A percentile compares a stretch with the other conserved stretches of the same genome.
Evolutionary conservation across 331 rosid genomes (phyloP).

Genomic region (Telfairia occidentalis): DNA sequence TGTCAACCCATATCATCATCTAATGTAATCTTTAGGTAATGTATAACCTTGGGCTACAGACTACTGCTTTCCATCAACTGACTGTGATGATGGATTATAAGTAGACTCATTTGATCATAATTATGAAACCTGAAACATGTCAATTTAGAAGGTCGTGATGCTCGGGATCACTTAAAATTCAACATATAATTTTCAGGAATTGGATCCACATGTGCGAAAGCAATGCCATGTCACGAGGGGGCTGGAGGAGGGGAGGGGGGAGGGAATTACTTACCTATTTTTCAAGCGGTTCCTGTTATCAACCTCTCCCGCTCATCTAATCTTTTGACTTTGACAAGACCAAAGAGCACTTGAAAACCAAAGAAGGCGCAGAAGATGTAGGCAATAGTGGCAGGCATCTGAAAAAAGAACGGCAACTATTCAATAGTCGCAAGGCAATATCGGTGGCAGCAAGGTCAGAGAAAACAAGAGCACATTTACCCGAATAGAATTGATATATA

Average conservation of each 20-base stretch:
- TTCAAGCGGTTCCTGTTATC: constrained; percentile 77
- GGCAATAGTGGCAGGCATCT: constrained; percentile 68
- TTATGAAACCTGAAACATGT: constrained; percentile 7
- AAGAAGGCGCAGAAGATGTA: constrained; percentile 63
- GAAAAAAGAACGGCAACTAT: constrained; percentile 17
- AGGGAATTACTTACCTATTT: constrained; percentile 25
- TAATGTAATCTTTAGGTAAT: not conserved
- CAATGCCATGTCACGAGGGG: not conserved
- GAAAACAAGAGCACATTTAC: constrained; percentile 27
- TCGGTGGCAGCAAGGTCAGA: constrained; percentile 3
- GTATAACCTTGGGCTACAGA: not conserved
- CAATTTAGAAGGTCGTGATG: constrained; percentile 1
- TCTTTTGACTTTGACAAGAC: constrained; percentile 72
- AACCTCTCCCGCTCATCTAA: constrained; percentile 71
- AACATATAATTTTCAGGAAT: not conserved
- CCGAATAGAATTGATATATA: constrained; percentile 63
- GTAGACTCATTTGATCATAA: not conserved
- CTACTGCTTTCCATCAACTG: not conserved
- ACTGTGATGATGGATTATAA: not conserved
- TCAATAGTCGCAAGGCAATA: not conserved
- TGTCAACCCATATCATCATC: constrained; percentile 7
- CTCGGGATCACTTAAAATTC: not conserved
- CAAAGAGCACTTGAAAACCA: constrained; percentile 69
- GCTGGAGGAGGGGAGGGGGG: not conserved
- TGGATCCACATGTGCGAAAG: not conserved